These are phyloP conservation scores for Meyerozyma smithsonii DNA, from an alignment of 1,139 yeast genomes.

Conservation along the genomic window DNA sequence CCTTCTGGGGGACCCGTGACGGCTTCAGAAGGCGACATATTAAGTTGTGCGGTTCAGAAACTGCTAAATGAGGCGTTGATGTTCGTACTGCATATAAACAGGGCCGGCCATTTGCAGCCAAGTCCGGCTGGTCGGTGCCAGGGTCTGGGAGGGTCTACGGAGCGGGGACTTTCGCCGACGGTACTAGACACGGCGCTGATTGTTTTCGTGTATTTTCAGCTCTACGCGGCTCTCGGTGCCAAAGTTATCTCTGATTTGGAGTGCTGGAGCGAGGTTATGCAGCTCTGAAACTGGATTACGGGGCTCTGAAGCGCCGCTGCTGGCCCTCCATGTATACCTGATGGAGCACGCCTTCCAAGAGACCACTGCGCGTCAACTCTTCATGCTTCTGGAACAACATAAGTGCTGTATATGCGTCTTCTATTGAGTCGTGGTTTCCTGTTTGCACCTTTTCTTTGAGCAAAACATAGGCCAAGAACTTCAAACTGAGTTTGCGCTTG, in stretches of 20 bases:
- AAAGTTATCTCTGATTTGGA: too few species aligned
- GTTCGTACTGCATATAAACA: neutral
- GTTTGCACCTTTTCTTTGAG: conserved; percentile 76
- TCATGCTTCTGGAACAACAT: conserved; percentile 67
- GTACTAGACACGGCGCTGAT: too few species aligned
- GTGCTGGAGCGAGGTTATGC: too few species aligned
- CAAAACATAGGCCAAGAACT: conserved; percentile 80
- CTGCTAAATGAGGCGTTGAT: neutral
- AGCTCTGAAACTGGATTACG: conserved; percentile 10
- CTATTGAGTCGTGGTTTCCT: conserved; percentile 95
- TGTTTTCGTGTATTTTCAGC: too few species aligned
- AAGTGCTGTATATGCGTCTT: conserved; percentile 89
- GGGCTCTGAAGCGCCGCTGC: conserved; percentile 38
- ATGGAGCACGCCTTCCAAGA: conserved; percentile 57
- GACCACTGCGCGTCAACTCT: conserved; percentile 53
- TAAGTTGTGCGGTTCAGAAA: neutral
- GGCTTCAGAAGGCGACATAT: neutral
- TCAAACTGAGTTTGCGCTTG: conserved; percentile 76
- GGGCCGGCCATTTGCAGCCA: neutral
- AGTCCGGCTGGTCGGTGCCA: too few species aligned
- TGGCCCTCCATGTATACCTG: conserved; percentile 75
- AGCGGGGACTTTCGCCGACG: too few species aligned
- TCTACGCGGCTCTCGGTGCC: too few species aligned
- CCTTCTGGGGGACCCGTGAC: neutral
- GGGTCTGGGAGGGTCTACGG: neutral